These are phyloP conservation scores for Citrullus colocynthis DNA, from an alignment of 306 rosid genomes.

Conservation along the genomic window DNA sequence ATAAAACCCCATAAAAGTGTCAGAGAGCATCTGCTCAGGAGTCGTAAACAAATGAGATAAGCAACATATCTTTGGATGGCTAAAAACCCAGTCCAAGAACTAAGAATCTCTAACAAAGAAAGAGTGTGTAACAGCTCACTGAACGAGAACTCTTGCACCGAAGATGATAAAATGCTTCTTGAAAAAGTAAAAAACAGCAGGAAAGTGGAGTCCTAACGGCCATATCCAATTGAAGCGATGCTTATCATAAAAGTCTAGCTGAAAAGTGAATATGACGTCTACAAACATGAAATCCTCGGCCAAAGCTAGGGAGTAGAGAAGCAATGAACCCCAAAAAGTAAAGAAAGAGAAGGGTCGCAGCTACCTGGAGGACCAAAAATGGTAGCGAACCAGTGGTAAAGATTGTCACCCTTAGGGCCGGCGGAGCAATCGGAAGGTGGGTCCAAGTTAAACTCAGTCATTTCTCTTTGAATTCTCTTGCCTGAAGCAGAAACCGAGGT, in stretches of 20 bases:
- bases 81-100: neutral
- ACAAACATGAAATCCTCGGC: neutral
- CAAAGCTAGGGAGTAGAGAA: neutral
- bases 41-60: neutral
- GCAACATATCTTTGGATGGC: neutral
- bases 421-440: constrained; percentile 81
- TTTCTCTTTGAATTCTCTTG: constrained; percentile 75
- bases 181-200: neutral
- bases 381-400: constrained; percentile 91
- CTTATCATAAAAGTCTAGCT: too few relatives aligned
- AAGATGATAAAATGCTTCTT: too few relatives aligned
- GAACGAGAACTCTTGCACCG: neutral
- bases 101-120: neutral
- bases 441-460: constrained; percentile 62
- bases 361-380: constrained; percentile 60
- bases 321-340: too few relatives aligned
- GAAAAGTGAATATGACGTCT: neutral
- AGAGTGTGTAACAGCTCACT: neutral
- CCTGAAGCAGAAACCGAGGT: constrained; percentile 75
- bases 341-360: neutral
- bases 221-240: neutral
- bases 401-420: constrained; percentile 93
- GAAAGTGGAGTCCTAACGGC: neutral
- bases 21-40: neutral
- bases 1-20: neutral